Evolutionary conservation across 805 yeast species (phyloP).

Genomic region (Saturnispora sekii): DNA sequence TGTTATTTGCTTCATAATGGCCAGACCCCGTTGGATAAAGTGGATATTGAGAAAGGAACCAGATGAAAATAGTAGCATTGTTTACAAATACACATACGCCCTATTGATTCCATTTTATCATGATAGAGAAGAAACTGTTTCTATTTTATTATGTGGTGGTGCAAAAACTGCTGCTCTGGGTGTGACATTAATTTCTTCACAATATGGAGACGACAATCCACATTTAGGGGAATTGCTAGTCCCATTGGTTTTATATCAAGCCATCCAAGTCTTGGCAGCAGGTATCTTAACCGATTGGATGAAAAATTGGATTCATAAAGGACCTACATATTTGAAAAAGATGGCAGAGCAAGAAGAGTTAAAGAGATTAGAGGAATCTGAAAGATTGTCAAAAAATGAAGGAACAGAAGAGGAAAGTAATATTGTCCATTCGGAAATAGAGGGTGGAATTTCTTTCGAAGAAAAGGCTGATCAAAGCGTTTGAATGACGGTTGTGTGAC

Average conservation of each 20-base stretch:
- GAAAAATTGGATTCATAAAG: conserved; percentile 54
- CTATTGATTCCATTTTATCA: conserved; percentile 59
- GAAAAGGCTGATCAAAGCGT: no score
- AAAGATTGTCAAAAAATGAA: background rate
- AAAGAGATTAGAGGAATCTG: background rate
- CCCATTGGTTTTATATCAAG: conserved; percentile 78
- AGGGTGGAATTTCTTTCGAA: background rate
- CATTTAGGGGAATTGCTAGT: conserved; percentile 65
- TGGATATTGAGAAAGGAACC: conserved; percentile 40
- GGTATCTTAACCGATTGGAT: conserved; percentile 58
- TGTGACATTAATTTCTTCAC: conserved; percentile 59
- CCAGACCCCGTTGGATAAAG: conserved; percentile 48
- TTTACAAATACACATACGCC: conserved; percentile 37
- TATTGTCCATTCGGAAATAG: background rate
- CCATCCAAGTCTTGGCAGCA: conserved; percentile 79
- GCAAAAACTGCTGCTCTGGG: conserved; percentile 93
- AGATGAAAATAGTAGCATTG: conserved; percentile 30
- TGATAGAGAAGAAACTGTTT: conserved; percentile 59
- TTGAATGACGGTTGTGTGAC: no score
- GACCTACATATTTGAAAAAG: conserved; percentile 3
- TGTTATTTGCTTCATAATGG: conserved; percentile 42
- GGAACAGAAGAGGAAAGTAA: background rate
- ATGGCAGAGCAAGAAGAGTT: background rate
- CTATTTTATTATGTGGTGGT: conserved; percentile 81
- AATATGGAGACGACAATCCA: conserved; percentile 51